Conservation (phyloP, 2,329 filamentous ascomycete genomes). For the Thielaviopsis musarum region DNA sequence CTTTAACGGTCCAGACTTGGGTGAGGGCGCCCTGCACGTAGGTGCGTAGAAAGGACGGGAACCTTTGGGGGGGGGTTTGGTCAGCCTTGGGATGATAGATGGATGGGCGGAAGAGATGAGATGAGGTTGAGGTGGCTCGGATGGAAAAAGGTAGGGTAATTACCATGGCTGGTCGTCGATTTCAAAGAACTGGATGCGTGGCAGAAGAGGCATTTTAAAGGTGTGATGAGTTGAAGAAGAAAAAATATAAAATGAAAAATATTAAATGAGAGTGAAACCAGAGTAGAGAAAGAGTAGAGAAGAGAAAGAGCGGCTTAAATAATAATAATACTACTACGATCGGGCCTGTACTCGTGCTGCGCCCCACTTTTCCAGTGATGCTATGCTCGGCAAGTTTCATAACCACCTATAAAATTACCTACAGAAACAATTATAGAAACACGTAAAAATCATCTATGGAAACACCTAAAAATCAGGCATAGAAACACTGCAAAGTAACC, state of each 20-base stretch:
- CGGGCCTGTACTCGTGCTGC: too few relatives aligned
- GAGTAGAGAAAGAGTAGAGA: too few relatives aligned
- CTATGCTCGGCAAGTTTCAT: too few relatives aligned
- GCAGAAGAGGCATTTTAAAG: conserved; percentile 32
- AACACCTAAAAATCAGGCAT: too few relatives aligned
- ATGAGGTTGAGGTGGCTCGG: neutral
- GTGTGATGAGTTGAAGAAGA: neutral
- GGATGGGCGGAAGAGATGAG: neutral
- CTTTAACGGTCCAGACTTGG: conserved; percentile 41
- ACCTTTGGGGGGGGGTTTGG: conserved; percentile 26
- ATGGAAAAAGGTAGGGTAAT: conserved; percentile 10
- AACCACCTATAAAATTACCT: too few relatives aligned
- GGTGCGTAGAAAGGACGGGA: conserved; percentile 45
- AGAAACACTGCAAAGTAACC: too few relatives aligned
- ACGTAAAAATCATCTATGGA: too few relatives aligned
- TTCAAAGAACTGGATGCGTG: conserved; percentile 48
- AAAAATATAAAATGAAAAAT: too few relatives aligned
- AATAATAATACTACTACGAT: too few relatives aligned
- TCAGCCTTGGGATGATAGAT: neutral
- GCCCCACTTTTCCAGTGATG: too few relatives aligned
- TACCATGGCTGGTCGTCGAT: conserved; percentile 52
- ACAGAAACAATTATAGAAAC: too few relatives aligned
- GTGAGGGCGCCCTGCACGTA: conserved; percentile 49
- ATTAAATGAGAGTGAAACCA: neutral
- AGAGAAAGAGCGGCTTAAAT: too few relatives aligned